Evolutionary conservation across 129 eudicot species (phyloP), one percentile per base, ranked within the genome.

Genomic region (Artemisia tridentata): DNA sequence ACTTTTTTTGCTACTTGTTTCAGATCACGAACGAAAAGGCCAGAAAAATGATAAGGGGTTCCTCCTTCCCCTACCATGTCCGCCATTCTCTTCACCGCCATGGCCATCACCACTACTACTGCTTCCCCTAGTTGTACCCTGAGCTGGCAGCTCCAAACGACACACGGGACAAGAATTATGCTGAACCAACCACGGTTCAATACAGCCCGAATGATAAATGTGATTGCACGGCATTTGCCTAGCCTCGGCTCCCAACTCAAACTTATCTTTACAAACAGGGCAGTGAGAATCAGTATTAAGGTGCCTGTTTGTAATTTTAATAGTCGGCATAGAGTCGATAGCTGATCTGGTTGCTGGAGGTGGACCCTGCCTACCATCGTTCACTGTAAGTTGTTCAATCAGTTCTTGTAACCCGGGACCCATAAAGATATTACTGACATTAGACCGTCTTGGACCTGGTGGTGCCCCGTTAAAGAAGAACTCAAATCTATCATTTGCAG

Each of bases 131-230:
- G 67, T 78, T 47, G 92, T 80, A 52, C 80, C 86, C n/a, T 68
- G 76, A 41, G 87, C 75, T 46, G 97, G 95, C 73, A 92, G 77
- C 81, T 84, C 96, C 74, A 84, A 74, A 53, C 98, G 96, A 62
- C 98, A 92, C 59, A 92, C 98, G 4, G 98, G 98, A 76, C 98
- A 91, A 0, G 98, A 88, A 63, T 91, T 91, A 57, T 88, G 98
- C 86, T 86, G 93, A 51, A 86, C 95, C 77, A 91, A 80, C 98
- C 98, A 91, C 2, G 98, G 96, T 57, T 86, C 91, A 18, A 91
- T 91, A 73, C 98, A 91, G 54, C 89, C 96, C 14, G 90, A 77
- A 76, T 92, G 98, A 68, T 92, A 92, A 7, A 92, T 73, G 68
- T 92, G 98, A 69, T 87, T 77, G 78, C 98, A 92, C 0, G 98